Evolutionary conservation across 2,329 filamentous ascomycete species (phyloP).

Genomic region (Penicillium palitans): DNA sequence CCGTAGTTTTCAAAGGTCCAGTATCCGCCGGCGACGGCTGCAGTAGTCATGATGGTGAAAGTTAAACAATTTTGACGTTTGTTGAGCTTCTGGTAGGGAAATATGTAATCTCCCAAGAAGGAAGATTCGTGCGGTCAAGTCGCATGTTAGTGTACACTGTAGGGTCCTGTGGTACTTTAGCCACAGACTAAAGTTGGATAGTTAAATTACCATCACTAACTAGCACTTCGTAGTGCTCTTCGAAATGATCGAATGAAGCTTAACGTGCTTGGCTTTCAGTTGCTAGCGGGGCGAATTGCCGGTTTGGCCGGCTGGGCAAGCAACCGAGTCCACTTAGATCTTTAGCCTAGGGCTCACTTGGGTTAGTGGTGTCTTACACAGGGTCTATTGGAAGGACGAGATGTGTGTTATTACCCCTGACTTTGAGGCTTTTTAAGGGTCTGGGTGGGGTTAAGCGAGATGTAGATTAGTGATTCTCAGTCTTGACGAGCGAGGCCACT

Average conservation of each 20-base stretch:
- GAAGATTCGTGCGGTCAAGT: neutral
- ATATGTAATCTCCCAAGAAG: neutral
- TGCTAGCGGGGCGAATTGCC: no score
- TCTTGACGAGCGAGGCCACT: neutral
- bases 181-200: neutral
- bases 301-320: neutral
- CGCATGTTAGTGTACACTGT: neutral
- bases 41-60: neutral
- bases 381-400: neutral
- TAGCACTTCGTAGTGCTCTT: neutral
- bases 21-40: neutral
- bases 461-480: neutral
- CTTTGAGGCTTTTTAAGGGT: no score
- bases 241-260: neutral
- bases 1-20: constrained; percentile 3
- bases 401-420: no score
- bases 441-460: neutral
- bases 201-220: neutral
- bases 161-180: neutral
- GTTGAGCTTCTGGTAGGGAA: neutral
- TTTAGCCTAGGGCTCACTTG: neutral
- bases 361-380: neutral
- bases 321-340: neutral
- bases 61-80: neutral
- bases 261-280: neutral